A percentile compares a stretch with the other conserved stretches of the same genome.
phyloP scores from a whole-genome alignment of 2,329 filamentous ascomycete species.

The Talaromyces sp. region DNA sequence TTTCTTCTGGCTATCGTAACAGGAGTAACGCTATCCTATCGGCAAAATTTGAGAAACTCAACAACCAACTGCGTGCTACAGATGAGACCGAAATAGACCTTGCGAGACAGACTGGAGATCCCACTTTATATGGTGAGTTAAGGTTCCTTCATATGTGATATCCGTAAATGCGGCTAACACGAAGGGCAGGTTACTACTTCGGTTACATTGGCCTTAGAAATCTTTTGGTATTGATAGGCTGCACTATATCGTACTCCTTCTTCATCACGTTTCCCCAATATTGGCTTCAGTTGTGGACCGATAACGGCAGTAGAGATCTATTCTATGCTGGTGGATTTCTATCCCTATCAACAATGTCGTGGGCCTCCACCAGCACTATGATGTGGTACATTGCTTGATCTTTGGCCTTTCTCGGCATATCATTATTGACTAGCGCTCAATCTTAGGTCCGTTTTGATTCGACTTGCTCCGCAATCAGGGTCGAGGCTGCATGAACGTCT shows the following conservation, averaged over 20 bases:
- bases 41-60: slow-evolving; percentile 3
- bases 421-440: neutral
- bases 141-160: neutral
- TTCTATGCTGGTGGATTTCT: slow-evolving; percentile 12
- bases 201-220: neutral
- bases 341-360: neutral
- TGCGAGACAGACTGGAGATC: slow-evolving; percentile 14
- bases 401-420: neutral
- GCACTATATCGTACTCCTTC: slow-evolving; percentile 11
- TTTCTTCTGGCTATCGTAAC: neutral
- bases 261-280: slow-evolving; percentile 14
- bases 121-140: slow-evolving; percentile 11
- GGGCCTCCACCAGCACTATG: neutral
- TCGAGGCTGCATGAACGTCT: slow-evolving; percentile 13
- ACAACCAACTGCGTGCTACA: slow-evolving; percentile 7
- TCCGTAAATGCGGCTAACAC: neutral
- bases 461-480: slow-evolving; percentile 16
- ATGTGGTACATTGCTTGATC: slow-evolving; percentile 6
- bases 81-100: slow-evolving; percentile 12
- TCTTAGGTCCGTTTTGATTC: slow-evolving; percentile 10
- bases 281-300: slow-evolving; percentile 16
- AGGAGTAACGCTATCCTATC: neutral
- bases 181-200: slow-evolving; percentile 10
- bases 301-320: neutral
- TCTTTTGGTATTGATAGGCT: neutral